Conservation (phyloP, 305 asterid genomes). For the Euphrasia arctica region DNA sequence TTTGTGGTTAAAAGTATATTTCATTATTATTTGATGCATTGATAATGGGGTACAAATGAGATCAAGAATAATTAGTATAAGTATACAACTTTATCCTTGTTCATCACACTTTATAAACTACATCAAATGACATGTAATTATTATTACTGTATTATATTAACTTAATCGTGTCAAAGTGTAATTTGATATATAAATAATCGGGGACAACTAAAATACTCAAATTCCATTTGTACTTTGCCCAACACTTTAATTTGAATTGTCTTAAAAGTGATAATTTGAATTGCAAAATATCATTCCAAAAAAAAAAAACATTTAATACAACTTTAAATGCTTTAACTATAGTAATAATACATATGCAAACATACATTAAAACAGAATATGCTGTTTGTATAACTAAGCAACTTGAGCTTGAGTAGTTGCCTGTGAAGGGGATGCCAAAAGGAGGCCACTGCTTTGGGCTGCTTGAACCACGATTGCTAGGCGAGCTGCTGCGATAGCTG, state of each 20-base stretch:
- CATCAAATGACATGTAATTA: no score
- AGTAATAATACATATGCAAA: no score
- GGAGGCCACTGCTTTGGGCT: conserved; percentile 64
- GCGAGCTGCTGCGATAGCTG: conserved; percentile 80
- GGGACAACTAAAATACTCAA: not conserved
- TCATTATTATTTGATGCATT: not conserved
- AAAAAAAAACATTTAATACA: no score
- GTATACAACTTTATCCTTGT: no score
- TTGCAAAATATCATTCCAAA: not conserved
- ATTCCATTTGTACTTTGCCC: no score
- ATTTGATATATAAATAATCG: not conserved
- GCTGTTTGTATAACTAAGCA: not conserved
- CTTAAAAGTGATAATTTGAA: not conserved
- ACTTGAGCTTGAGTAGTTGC: conserved; percentile 19
- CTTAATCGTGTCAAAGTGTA: no score
- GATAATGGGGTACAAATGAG: conserved; percentile 22
- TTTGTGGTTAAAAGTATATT: not conserved
- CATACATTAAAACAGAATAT: no score
- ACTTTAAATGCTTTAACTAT: no score
- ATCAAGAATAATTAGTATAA: conserved; percentile 7
- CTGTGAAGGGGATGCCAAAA: conserved; percentile 44
- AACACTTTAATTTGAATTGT: no score
- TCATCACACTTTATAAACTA: no score
- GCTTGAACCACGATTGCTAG: conserved; percentile 82
- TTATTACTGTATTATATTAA: no score